Conservation (phyloP, 169 alveolate species). For the Perkinsus marinus region DNA sequence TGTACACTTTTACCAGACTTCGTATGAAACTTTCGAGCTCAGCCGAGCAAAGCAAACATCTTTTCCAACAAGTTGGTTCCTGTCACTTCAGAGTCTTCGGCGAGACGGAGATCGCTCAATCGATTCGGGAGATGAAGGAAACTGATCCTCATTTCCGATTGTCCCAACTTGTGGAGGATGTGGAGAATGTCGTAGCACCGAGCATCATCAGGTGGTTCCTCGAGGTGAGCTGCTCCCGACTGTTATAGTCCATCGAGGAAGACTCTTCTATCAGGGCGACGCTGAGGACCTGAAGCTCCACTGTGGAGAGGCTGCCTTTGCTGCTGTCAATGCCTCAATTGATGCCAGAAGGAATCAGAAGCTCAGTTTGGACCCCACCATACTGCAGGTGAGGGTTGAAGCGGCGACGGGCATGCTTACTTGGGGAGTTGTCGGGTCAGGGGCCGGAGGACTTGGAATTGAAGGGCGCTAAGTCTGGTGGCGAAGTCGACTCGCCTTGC, state of each 20-base stretch:
- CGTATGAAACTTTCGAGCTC: too few species aligned
- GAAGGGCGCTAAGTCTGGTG: constrained; percentile 15
- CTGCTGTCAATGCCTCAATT: constrained; percentile 52
- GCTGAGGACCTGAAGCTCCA: constrained; percentile 27
- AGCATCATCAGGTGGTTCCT: constrained; percentile 62
- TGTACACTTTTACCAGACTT: too few species aligned
- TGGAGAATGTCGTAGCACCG: constrained; percentile 66
- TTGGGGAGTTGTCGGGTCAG: not conserved
- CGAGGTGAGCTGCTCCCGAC: constrained; percentile 47
- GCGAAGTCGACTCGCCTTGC: constrained; percentile 59
- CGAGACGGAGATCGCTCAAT: constrained; percentile 62
- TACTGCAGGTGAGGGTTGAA: constrained; percentile 53
- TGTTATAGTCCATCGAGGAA: not conserved
- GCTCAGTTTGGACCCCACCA: constrained; percentile 53
- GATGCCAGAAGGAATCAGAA: constrained; percentile 49
- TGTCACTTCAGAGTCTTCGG: constrained; percentile 36
- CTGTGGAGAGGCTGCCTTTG: constrained; percentile 65
- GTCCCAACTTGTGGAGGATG: constrained; percentile 53
- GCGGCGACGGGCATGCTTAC: constrained; percentile 55
- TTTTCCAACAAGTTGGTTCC: too few species aligned
- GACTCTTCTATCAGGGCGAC: not conserved
- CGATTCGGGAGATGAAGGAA: constrained; percentile 66
- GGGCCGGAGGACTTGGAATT: not conserved
- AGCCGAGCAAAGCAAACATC: too few species aligned
- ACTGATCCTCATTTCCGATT: constrained; percentile 61